Evolutionary conservation across 257 asterid genomes (phyloP).

Genomic region (Petunia axillaris): DNA sequence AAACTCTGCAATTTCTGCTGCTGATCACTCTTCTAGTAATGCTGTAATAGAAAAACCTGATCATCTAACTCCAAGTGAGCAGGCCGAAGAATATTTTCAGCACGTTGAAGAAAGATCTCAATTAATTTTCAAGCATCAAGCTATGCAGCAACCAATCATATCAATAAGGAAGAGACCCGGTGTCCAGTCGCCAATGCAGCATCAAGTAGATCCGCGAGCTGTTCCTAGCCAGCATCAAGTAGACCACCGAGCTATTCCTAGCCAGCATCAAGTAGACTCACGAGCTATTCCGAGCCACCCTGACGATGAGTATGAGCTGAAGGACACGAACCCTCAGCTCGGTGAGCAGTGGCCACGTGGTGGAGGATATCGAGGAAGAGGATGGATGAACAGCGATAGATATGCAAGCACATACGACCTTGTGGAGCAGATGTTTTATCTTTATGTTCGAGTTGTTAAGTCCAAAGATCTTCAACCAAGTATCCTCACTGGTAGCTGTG

Average conservation of each 20-base stretch:
- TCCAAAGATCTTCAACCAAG: constrained; percentile 63
- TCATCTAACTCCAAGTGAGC: constrained; percentile 26
- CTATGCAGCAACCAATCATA: constrained; percentile 43
- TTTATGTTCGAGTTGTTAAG: constrained; percentile 70
- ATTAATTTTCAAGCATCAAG: constrained; percentile 43
- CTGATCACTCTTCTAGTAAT: constrained; percentile 26
- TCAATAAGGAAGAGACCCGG: constrained; percentile 39
- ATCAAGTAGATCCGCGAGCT: constrained; percentile 20
- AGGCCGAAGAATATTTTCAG: constrained; percentile 27
- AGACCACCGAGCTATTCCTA: constrained; percentile 3
- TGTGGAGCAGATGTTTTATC: constrained; percentile 75
- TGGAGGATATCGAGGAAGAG: constrained; percentile 45
- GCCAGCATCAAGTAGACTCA: constrained; percentile 37
- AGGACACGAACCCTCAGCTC: constrained; percentile 57
- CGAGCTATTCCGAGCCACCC: constrained; percentile 38
- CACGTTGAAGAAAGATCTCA: constrained; percentile 42
- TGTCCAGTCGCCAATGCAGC: constrained; percentile 3
- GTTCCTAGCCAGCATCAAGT: constrained; percentile 7
- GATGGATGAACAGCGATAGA: constrained; percentile 62
- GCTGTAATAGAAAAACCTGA: constrained; percentile 20
- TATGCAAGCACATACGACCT: constrained; percentile 59
- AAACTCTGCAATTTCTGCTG: constrained; percentile 14
- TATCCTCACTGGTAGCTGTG: constrained; percentile 45
- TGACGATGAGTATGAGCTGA: constrained; percentile 61
- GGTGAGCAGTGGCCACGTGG: constrained; percentile 57